Evolutionary conservation across 331 rosid genomes (phyloP).

Genomic region (Pyracantha coccinea): DNA sequence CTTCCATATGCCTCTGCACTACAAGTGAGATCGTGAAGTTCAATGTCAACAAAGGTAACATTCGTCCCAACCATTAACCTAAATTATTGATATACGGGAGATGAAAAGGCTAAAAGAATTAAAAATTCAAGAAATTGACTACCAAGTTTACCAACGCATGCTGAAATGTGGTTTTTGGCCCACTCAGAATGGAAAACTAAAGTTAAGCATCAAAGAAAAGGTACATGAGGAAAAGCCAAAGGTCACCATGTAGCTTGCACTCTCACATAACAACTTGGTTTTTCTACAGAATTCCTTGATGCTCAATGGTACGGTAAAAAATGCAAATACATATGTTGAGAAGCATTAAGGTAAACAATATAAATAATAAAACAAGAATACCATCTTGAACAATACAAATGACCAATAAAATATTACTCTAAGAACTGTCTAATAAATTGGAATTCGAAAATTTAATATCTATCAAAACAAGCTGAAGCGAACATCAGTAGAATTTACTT

Average conservation of each 20-base stretch:
- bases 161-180: not conserved
- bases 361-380: not conserved
- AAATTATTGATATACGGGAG: not conserved
- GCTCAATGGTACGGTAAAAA: not conserved
- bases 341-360: not conserved
- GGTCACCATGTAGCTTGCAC: not conserved
- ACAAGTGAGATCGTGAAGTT: not conserved
- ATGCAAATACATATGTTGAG: too few relatives aligned
- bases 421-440: not conserved
- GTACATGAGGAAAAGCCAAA: not conserved
- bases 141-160: not conserved
- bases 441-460: not conserved
- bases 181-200: not conserved
- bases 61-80: not conserved
- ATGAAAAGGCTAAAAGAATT: not conserved
- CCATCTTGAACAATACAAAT: not conserved
- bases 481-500: slow-evolving; percentile 18
- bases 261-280: not conserved
- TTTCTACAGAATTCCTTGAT: not conserved
- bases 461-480: slow-evolving; percentile 10
- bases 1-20: not conserved
- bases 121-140: not conserved
- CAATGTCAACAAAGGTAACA: not conserved
- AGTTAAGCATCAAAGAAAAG: not conserved
- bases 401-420: not conserved